Evolutionary conservation across 2,329 filamentous ascomycete species (phyloP).

Genomic region (Chrysoporthe austroafricana): DNA sequence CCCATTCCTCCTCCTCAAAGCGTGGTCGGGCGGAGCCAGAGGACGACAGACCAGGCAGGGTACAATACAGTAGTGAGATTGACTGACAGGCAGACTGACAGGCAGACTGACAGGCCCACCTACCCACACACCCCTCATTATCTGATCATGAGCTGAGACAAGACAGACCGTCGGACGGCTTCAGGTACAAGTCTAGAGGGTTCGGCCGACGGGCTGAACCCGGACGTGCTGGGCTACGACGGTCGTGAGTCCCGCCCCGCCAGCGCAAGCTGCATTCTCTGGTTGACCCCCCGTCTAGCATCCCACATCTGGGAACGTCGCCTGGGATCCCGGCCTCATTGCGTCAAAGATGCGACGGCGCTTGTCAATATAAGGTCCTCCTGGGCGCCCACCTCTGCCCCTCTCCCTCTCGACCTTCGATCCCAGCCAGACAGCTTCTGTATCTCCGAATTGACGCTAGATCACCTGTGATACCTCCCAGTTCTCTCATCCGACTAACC

Average conservation of each 20-base stretch:
- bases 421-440: not conserved
- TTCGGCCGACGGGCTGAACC: not conserved
- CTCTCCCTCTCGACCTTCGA: not conserved
- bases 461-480: constrained; percentile 3
- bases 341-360: constrained; percentile 9
- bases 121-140: constrained; percentile 29
- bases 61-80: no score
- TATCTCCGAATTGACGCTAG: constrained; percentile 8
- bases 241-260: not conserved
- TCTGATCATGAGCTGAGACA: constrained; percentile 32
- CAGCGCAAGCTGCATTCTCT: not conserved
- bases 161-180: not conserved
- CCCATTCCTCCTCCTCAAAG: no score
- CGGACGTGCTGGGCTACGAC: not conserved
- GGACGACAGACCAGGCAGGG: no score
- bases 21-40: no score
- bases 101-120: no score
- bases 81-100: no score
- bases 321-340: constrained; percentile 15
- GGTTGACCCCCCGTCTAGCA: constrained; percentile 8
- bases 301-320: constrained; percentile 8
- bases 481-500: constrained; percentile 7
- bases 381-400: not conserved
- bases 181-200: not conserved
- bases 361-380: constrained; percentile 19